A percentile compares a stretch with the other conserved stretches of the same genome.
Conservation (phyloP, 1,139 yeast genomes). For the Arxiozyma heterogenica region DNA sequence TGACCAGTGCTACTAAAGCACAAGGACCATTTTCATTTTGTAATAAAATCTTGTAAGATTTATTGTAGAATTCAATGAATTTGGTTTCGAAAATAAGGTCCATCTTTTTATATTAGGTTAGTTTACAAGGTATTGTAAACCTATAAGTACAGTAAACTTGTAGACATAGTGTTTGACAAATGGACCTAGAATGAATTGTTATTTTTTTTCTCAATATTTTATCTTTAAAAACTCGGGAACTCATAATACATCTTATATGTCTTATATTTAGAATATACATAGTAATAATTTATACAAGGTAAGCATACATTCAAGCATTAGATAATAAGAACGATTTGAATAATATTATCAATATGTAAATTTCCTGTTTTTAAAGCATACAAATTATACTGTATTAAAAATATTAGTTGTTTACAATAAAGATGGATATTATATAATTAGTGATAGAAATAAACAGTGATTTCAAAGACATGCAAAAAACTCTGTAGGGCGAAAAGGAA, state of each 20-base stretch:
- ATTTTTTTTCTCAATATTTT: too few relatives aligned
- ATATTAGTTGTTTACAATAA: neutral
- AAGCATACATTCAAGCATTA: neutral
- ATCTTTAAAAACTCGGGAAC: neutral
- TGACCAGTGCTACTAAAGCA: constrained; percentile 69
- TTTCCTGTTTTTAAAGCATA: neutral
- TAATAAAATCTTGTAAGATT: constrained; percentile 44
- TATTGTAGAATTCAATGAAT: constrained; percentile 21
- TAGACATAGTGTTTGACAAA: neutral
- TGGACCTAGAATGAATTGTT: neutral
- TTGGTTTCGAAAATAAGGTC: constrained; percentile 35
- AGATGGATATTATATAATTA: neutral
- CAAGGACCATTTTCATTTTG: constrained; percentile 88
- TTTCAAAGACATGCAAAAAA: too few relatives aligned
- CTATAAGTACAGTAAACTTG: neutral
- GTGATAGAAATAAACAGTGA: neutral
- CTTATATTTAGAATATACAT: neutral
- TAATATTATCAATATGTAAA: neutral
- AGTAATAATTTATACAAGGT: neutral
- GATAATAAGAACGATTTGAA: neutral
- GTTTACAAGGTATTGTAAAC: neutral
- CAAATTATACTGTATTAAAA: constrained; percentile 41
- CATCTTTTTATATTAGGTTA: constrained; percentile 31
- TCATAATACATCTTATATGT: too few relatives aligned
- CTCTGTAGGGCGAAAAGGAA: neutral